A percentile compares a stretch with the other conserved stretches of the same genome.
These are phyloP conservation scores for Selaginella moellendorffii DNA, from an alignment of 75 land plant species.

Conservation along the genomic window DNA sequence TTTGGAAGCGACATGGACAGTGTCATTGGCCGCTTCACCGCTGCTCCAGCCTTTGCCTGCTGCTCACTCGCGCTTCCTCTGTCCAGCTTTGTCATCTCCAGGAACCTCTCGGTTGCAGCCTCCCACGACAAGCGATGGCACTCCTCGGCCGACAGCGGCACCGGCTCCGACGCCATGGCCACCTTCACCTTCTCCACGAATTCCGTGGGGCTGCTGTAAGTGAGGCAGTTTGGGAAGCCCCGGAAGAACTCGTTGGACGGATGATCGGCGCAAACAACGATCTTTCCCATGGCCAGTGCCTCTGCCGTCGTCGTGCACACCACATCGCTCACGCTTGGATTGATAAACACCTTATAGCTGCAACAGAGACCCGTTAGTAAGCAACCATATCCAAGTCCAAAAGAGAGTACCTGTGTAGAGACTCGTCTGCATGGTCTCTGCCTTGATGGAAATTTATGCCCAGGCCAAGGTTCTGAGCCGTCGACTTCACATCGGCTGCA, in stretches of 20 bases:
- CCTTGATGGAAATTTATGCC: constrained; percentile 51
- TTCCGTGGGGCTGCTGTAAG: constrained; percentile 27
- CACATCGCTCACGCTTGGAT: constrained; percentile 83
- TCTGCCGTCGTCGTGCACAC: constrained; percentile 88
- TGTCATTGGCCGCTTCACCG: constrained; percentile 17
- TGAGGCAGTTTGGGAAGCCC: constrained; percentile 61
- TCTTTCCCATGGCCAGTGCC: constrained; percentile 86
- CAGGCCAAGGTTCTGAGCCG: constrained; percentile 35
- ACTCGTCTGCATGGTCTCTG: constrained; percentile 64
- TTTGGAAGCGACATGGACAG: constrained; percentile 22
- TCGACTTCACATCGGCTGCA: constrained; percentile 35
- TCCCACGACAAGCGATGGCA: constrained; percentile 69
- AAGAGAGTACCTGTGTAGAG: constrained; percentile 50
- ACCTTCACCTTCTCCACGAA: constrained; percentile 38
- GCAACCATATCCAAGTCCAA: not conserved
- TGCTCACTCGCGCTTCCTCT: not conserved
- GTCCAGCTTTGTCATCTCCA: constrained; percentile 35
- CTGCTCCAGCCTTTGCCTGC: not conserved
- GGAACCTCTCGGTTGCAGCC: constrained; percentile 69
- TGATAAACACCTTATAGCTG: constrained; percentile 79
- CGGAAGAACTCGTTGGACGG: constrained; percentile 87
- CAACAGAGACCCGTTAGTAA: not conserved
- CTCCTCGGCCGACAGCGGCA: constrained; percentile 33
- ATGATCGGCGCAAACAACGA: constrained; percentile 76
- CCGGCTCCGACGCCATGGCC: constrained; percentile 46